These are phyloP conservation scores for Coprinopsis marcescibilis DNA, from an alignment of 768 basidiomycete genomes.

Conservation along the genomic window DNA sequence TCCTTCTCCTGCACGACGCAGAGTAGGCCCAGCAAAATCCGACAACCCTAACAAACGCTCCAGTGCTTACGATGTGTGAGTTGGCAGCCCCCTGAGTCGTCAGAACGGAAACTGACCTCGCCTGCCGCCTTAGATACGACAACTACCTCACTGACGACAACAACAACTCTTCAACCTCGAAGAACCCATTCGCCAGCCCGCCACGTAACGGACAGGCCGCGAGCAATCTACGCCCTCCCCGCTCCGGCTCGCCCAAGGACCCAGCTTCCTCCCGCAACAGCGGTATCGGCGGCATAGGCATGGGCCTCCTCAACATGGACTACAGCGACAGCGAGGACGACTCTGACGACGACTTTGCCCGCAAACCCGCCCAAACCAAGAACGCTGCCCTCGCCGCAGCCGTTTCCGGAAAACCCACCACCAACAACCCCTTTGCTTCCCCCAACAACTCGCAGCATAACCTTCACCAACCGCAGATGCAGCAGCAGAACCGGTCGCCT, in stretches of 20 bases:
- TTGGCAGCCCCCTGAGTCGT: conserved; percentile 11
- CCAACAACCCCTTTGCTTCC: conserved; percentile 8
- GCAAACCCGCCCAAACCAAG: conserved; percentile 21
- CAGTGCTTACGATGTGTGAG: conserved; percentile 68
- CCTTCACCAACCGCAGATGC: conserved; percentile 5
- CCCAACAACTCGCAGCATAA: conserved; percentile 7
- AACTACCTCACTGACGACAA: conserved; percentile 44
- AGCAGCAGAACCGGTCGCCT: conserved; percentile 18
- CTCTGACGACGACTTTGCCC: conserved; percentile 12
- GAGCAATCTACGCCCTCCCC: conserved; percentile 7
- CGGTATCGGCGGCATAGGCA: conserved; percentile 47
- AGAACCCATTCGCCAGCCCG: conserved; percentile 3
- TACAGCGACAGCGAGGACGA: conserved; percentile 28
- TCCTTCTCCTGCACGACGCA: conserved; percentile 33
- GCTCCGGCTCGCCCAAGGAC: conserved; percentile 16
- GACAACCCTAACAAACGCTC: conserved; percentile 50
- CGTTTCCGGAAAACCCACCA: conserved; percentile 16
- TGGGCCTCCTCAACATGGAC: conserved; percentile 22
- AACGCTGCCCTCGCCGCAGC: conserved; percentile 34
- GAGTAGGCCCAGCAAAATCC: conserved; percentile 36
- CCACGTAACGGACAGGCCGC: conserved; percentile 14
- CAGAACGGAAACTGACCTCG: conserved; percentile 3
- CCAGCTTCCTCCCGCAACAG: conserved; percentile 43
- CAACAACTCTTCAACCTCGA: conserved; percentile 1
- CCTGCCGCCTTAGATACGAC: conserved; percentile 46